These are phyloP conservation scores for Larix kaempferi DNA, from an alignment of 75 land plant species.

Conservation along the genomic window DNA sequence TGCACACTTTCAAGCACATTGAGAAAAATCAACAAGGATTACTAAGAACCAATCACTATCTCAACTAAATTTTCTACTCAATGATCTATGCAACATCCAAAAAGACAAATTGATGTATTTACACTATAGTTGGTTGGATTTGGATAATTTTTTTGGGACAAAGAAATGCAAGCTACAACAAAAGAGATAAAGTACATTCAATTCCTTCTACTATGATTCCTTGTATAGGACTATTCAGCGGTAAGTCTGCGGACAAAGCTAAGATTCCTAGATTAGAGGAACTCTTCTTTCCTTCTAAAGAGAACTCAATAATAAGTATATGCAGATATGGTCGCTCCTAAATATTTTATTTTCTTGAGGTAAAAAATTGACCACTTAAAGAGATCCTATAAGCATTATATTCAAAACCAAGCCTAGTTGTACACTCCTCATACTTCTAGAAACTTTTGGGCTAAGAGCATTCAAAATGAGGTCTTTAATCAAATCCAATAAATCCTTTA, in stretches of 20 bases:
- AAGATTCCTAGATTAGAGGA: slow-evolving; percentile 3
- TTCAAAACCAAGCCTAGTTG: neutral
- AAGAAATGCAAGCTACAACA: slow-evolving; percentile 28
- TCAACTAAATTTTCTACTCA: neutral
- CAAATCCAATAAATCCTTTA: too few relatives aligned
- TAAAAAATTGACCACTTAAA: neutral
- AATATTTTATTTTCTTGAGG: slow-evolving; percentile 12
- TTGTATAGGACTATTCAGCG: neutral
- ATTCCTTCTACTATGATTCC: neutral
- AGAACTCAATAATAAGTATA: slow-evolving; percentile 32
- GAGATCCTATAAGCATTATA: neutral
- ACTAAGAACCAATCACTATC: neutral
- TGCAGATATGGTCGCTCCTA: neutral
- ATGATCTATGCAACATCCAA: slow-evolving; percentile 14
- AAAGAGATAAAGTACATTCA: slow-evolving; percentile 11
- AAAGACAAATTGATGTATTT: slow-evolving; percentile 16
- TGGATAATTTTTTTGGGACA: slow-evolving; percentile 8
- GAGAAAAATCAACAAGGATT: neutral
- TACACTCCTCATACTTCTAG: slow-evolving; percentile 12
- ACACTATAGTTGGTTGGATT: slow-evolving; percentile 11
- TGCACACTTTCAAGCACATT: neutral
- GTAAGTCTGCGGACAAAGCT: neutral
- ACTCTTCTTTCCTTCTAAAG: slow-evolving; percentile 15
- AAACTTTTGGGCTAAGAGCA: too few relatives aligned
- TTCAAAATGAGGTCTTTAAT: too few relatives aligned